Evolutionary conservation across 2,329 filamentous ascomycete genomes (phyloP), one percentile per base, ranked within the genome.

Genomic region (Fusarium sp.): DNA sequence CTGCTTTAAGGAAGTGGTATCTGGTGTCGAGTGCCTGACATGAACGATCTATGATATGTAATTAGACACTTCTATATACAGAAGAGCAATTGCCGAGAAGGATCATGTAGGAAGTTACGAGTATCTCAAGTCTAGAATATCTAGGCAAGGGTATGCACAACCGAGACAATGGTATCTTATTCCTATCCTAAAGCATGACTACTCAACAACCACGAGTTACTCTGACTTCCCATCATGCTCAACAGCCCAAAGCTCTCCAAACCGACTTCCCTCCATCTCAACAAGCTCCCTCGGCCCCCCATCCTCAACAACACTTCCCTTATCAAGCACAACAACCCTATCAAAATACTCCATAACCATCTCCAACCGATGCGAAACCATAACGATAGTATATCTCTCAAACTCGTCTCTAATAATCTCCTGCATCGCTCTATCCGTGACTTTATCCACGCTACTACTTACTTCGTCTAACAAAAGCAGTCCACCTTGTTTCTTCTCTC

Each of bases 271-370:
- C 2, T 70, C 63, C 5, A 30, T 72, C 8, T 71, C 56, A 3
- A 76, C 69, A 20, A 80, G 69, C 8, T 67, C 56, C 40, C 45
- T 70, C 4, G 77, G 77, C 1, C 44, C 62, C 1, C 77, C 76
- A 4, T 68, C 69, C 66, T 87, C 85, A 1, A 84, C 81, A 15
- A 87, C 76, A 25, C 74, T 69, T 4, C 85, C 85, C 45, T 78
- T 77, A n/a, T 87, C 82, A 77, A 87, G 81, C 7, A 87, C 83
- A 2, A 84, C 78, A 16, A 88, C 82, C 8, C 78, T 77, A 56
- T 87, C 84, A 65, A 77, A 78, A 22, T 85, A 87, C 56, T 85
- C 83, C 65, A 85, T 78, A 16, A 89, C 85, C 59, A 86, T 86
- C 13, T 83, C 80, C 16, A 85, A 72, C 9, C 83, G 77, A 62